phyloP scores from a whole-genome alignment of 2,329 filamentous ascomycete species.

The Rhinocladiella mackenziei region DNA sequence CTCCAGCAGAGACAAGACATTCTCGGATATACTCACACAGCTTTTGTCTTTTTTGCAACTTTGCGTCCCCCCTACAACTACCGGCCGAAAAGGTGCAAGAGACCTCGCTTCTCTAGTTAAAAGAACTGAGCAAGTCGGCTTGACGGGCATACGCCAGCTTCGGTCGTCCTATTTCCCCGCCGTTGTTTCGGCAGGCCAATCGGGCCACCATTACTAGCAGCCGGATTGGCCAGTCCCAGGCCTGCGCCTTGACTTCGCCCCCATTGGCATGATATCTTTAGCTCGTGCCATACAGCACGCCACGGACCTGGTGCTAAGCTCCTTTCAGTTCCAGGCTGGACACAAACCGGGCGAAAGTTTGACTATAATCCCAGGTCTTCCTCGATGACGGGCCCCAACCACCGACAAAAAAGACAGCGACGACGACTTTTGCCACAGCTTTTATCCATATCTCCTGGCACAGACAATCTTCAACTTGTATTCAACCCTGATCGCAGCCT shows the following conservation, averaged over 20 bases:
- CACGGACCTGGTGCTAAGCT: constrained; percentile 16
- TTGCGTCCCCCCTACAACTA: constrained; percentile 1
- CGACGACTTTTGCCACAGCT: constrained; percentile 8
- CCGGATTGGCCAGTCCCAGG: constrained; percentile 21
- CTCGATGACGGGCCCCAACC: constrained; percentile 21
- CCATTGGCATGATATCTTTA: constrained; percentile 27
- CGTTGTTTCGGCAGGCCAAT: constrained; percentile 3
- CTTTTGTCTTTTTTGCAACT: neutral
- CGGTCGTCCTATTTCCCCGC: constrained; percentile 1
- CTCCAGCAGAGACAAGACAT: neutral
- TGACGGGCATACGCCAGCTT: neutral
- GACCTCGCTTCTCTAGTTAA: no score
- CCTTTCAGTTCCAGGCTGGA: constrained; percentile 15
- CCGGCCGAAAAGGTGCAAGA: constrained; percentile 1
- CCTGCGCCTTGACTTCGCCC: constrained; percentile 26
- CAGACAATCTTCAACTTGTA: constrained; percentile 8
- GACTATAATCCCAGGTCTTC: constrained; percentile 20
- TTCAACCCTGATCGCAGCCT: constrained; percentile 16
- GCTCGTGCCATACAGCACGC: constrained; percentile 18
- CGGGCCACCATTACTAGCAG: neutral
- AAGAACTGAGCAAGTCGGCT: neutral
- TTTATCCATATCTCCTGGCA: constrained; percentile 3
- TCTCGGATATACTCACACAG: neutral
- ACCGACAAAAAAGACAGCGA: constrained; percentile 18
- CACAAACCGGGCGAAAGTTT: constrained; percentile 12